Percentiles rank a stretch among this genome's conserved stretches.
Evolutionary conservation across 2,329 filamentous ascomycete species (phyloP).

Genomic region (Phyllachora maydis): DNA sequence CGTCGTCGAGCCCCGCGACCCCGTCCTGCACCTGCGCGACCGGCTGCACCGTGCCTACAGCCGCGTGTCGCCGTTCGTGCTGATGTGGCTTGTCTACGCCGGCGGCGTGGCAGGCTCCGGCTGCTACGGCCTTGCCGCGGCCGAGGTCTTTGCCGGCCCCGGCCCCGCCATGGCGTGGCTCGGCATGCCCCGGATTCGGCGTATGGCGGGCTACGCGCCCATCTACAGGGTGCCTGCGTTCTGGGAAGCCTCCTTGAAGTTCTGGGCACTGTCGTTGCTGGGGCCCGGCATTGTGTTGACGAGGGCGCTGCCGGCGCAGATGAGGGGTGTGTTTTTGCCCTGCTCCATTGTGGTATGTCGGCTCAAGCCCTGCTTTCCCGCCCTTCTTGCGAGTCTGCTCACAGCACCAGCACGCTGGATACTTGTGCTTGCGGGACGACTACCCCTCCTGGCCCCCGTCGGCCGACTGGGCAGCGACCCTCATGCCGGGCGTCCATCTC

Average conservation of each 20-base stretch:
- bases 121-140: constrained; percentile 28
- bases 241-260: constrained; percentile 6
- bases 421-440: constrained; percentile 21
- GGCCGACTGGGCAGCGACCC: constrained; percentile 24
- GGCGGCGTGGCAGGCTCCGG: constrained; percentile 29
- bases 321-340: constrained; percentile 19
- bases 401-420: constrained; percentile 27
- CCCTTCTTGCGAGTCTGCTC: background rate
- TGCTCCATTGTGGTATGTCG: constrained; percentile 17
- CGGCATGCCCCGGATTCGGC: constrained; percentile 5
- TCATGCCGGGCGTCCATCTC: constrained; percentile 22
- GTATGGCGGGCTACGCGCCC: constrained; percentile 1
- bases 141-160: constrained; percentile 30
- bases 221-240: constrained; percentile 3
- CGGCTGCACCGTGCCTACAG: constrained; percentile 32
- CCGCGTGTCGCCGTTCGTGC: constrained; percentile 36
- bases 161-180: constrained; percentile 21
- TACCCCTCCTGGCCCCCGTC: constrained; percentile 31
- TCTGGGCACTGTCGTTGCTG: constrained; percentile 18
- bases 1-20: constrained; percentile 54
- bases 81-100: constrained; percentile 36
- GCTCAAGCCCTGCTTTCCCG: no score
- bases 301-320: constrained; percentile 20
- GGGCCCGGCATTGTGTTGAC: constrained; percentile 22
- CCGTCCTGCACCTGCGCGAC: constrained; percentile 46